A percentile compares a stretch with the other conserved stretches of the same genome.
These are phyloP conservation scores for Whalleya microplaca DNA, from an alignment of 2,329 filamentous ascomycete species.

Conservation along the genomic window DNA sequence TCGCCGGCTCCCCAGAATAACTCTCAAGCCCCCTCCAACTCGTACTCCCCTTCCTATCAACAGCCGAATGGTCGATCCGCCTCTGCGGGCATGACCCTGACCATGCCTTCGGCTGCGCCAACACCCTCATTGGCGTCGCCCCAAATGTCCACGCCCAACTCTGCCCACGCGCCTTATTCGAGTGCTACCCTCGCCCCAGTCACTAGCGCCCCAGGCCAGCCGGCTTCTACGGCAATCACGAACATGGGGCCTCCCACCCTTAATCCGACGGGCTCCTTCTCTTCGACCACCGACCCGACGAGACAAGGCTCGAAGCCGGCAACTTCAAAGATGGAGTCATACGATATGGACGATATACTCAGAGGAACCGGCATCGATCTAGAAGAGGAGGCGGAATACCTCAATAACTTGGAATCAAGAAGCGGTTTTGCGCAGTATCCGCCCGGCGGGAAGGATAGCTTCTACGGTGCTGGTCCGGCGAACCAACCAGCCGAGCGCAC, in stretches of 20 bases:
- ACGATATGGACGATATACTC: constrained; percentile 83
- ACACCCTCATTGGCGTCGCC: constrained; percentile 21
- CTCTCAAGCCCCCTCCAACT: constrained; percentile 33
- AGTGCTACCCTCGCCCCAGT: constrained; percentile 35
- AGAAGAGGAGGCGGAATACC: constrained; percentile 81
- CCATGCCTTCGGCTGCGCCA: constrained; percentile 28
- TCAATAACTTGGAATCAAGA: constrained; percentile 66
- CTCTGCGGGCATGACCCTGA: constrained; percentile 24
- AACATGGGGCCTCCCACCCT: constrained; percentile 39
- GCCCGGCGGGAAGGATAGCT: constrained; percentile 57
- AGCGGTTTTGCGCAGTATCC: constrained; percentile 60
- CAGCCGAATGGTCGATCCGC: constrained; percentile 31
- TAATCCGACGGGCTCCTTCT: constrained; percentile 26
- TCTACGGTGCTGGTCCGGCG: constrained; percentile 67
- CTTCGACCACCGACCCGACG: constrained; percentile 36
- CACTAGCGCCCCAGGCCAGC: constrained; percentile 7
- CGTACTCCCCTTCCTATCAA: constrained; percentile 37
- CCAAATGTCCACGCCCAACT: constrained; percentile 27
- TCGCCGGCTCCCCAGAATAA: constrained; percentile 37
- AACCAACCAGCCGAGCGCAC: constrained; percentile 61
- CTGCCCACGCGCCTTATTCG: constrained; percentile 32
- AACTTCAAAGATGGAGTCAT: constrained; percentile 63
- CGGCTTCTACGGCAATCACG: constrained; percentile 27
- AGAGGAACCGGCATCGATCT: constrained; percentile 86
- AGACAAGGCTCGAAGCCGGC: constrained; percentile 63